Evolutionary conservation across 2,329 filamentous ascomycete species (phyloP), one percentile per base, ranked within the genome.

Genomic region (Neophaeococcomyces mojaviensis): DNA sequence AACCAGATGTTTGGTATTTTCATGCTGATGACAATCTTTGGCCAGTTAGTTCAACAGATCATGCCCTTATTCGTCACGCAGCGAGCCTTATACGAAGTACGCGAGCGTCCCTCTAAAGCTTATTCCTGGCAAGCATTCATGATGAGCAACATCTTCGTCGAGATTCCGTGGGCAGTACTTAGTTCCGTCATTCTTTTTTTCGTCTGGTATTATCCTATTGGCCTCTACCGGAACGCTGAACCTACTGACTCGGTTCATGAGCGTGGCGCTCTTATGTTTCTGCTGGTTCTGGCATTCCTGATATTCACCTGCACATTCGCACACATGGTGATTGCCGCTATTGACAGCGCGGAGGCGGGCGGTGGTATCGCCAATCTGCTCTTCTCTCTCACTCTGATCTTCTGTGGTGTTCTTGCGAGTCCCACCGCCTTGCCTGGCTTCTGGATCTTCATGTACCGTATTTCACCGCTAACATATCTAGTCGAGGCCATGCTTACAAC

Each of bases 1-100:
- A 94, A 94, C 68, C 86, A 94, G 62, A 88, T 92, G 80, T 94
- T 94, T 61, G 77, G 81, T 63, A 84, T 95, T 55, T 94, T 94
- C 76, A 86, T 92, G 76, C 68, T 92, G 46, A 71, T 85, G 48
- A 90, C 83, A 35, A 79, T 94, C 60, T 94, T 94, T 61, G 84
- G 84, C 48, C 68, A 69, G 54, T 54, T 70, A 39, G 64, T 68
- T 7, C 67, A 70, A 46, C 67, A 78, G 55, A 78, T 79, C 52
- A 77, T 79, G 65, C 77, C 77, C 1, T 42, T 55, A 13, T 81
- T 80, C 58, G 68, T 76, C 40, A 76, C 72, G 2, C 76, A 79
- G 57, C 70, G 77, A 39, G 69, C 73, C 2, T 64, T 81, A 4
- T 80, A 79, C 61, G 77, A 81, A 61, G 74, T 71, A 9, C 76